Evolutionary conservation across 1,139 yeast genomes (phyloP).

Genomic region (Pichia sp.): DNA sequence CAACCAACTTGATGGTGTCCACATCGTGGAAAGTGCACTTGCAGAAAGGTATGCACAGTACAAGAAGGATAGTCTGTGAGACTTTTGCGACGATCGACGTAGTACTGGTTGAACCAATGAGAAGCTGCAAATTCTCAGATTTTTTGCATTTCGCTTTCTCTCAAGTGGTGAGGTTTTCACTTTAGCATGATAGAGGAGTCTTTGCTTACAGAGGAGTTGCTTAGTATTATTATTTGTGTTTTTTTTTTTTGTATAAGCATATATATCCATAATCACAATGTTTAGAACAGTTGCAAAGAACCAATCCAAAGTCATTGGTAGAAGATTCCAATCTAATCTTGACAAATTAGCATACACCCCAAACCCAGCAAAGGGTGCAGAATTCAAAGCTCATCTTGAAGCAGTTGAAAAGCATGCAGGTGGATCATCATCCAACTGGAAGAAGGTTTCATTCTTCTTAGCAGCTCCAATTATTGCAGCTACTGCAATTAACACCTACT

Average conservation of each 20-base stretch:
- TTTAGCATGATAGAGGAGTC: neutral
- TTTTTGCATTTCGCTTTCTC: neutral
- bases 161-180: neutral
- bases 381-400: slow-evolving; percentile 40
- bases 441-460: slow-evolving; percentile 68
- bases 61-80: neutral
- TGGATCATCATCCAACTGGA: slow-evolving; percentile 75
- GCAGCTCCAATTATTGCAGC: slow-evolving; percentile 76
- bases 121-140: too few species aligned
- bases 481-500: slow-evolving; percentile 74
- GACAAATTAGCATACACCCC: slow-evolving; percentile 29
- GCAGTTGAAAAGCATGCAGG: slow-evolving; percentile 71
- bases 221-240: neutral
- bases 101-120: neutral
- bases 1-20: slow-evolving; percentile 56
- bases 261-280: slow-evolving; percentile 15
- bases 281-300: slow-evolving; percentile 25
- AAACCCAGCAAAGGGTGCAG: slow-evolving; percentile 48
- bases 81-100: neutral
- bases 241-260: neutral
- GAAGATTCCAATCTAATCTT: slow-evolving; percentile 27
- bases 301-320: slow-evolving; percentile 22
- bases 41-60: neutral
- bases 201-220: neutral
- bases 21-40: slow-evolving; percentile 1